phyloP scores from a whole-genome alignment of 306 rosid species.

The Quercus engelmannii region DNA sequence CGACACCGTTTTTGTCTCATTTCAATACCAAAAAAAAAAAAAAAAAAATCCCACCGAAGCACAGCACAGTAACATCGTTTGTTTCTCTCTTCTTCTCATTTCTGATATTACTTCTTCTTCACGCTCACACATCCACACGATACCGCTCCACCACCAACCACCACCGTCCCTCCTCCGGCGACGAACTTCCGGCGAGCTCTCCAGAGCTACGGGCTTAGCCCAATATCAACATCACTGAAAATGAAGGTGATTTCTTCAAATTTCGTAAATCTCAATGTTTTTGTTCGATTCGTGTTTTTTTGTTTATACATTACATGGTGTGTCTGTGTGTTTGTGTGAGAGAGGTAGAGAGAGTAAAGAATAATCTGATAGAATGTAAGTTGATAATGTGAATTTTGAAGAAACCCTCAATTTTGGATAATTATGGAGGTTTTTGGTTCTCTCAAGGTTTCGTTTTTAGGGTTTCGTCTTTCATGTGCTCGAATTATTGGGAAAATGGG shows the following conservation, averaged over 20 bases:
- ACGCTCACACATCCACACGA: not conserved
- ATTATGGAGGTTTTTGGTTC: too few relatives aligned
- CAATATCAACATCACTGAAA: not conserved
- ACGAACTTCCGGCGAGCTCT: not conserved
- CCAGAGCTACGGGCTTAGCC: not conserved
- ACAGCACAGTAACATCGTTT: too few relatives aligned
- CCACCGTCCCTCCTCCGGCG: not conserved
- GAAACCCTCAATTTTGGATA: too few relatives aligned
- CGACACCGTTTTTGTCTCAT: too few relatives aligned
- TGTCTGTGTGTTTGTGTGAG: not conserved
- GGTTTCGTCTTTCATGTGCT: too few relatives aligned
- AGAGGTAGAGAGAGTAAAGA: not conserved
- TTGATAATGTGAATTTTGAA: too few relatives aligned
- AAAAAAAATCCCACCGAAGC: too few relatives aligned
- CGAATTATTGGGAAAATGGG: too few relatives aligned
- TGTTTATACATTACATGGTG: not conserved
- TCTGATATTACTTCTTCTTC: too few relatives aligned
- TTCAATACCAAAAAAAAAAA: too few relatives aligned
- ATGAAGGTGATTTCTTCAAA: not conserved
- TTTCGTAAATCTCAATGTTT: not conserved
- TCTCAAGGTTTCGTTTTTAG: too few relatives aligned
- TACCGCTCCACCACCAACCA: not conserved
- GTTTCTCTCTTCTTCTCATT: not conserved
- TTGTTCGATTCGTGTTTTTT: not conserved
- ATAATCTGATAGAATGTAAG: too few relatives aligned